These are phyloP conservation scores for Yamadazyma paraphyllophila DNA, from an alignment of 805 yeast genomes.

Conservation along the genomic window DNA sequence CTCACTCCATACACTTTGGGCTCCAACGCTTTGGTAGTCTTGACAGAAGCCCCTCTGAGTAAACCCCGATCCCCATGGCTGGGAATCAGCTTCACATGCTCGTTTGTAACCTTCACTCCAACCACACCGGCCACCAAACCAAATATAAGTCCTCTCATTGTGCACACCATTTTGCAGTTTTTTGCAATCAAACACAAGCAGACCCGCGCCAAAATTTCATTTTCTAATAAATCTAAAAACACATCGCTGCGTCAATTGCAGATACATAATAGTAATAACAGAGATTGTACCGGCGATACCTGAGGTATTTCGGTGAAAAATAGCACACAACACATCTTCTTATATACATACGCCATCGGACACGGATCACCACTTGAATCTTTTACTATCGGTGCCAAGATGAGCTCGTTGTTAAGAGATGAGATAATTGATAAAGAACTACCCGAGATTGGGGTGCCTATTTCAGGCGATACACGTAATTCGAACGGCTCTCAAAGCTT, in stretches of 20 bases:
- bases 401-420: constrained; percentile 20
- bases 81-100: too few relatives aligned
- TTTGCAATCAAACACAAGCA: constrained; percentile 3
- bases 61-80: too few relatives aligned
- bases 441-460: neutral
- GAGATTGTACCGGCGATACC: neutral
- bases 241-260: constrained; percentile 6
- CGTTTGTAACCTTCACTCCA: too few relatives aligned
- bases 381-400: neutral
- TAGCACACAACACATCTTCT: neutral
- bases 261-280: neutral
- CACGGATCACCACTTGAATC: too few relatives aligned
- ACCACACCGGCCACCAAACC: neutral
- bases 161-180: constrained; percentile 4
- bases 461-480: neutral
- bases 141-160: neutral
- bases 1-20: constrained; percentile 17
- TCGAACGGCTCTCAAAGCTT: neutral
- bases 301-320: neutral
- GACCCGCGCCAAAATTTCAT: constrained; percentile 6
- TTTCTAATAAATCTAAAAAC: constrained; percentile 4
- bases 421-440: constrained; percentile 14
- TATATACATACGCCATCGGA: neutral
- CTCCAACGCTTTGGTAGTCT: neutral
- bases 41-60: neutral